A percentile compares a stretch with the other conserved stretches of the same genome.
Evolutionary conservation across 2,329 filamentous ascomycete species (phyloP).

Genomic region (Trichoderma oligosporum): DNA sequence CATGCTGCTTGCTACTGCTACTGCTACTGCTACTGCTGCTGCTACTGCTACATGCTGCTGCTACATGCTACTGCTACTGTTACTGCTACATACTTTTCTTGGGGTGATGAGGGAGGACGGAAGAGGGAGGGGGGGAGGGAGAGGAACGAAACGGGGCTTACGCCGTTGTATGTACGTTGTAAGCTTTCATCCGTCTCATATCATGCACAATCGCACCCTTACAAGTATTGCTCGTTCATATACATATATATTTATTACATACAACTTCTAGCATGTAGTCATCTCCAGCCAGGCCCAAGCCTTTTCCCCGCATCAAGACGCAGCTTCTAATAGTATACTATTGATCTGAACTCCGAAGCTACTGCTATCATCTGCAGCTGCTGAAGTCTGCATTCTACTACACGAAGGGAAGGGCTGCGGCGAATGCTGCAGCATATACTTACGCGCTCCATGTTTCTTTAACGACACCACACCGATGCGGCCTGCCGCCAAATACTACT

Average conservation of each 20-base stretch:
- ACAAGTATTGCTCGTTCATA: background rate
- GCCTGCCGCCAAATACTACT: background rate
- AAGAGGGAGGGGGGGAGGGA: background rate
- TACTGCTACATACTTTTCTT: conserved; percentile 5
- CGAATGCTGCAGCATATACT: conserved; percentile 7
- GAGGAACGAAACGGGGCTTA: conserved; percentile 3
- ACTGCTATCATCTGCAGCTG: conserved; percentile 11
- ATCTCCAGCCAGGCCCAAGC: background rate
- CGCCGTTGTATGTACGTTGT: background rate
- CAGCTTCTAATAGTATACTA: conserved; percentile 11
- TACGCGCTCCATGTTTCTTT: background rate
- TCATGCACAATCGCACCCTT: conserved; percentile 4
- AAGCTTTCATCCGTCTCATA: conserved; percentile 12
- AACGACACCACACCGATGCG: conserved; percentile 9
- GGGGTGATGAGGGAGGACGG: background rate
- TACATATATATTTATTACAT: too few relatives aligned
- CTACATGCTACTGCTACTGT: background rate
- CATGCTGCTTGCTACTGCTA: conserved; percentile 3
- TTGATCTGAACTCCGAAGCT: conserved; percentile 10
- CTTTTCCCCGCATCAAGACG: conserved; percentile 4
- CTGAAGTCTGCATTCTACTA: background rate
- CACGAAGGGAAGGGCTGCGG: background rate
- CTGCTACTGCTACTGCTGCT: background rate
- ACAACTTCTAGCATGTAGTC: background rate
- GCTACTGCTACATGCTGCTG: background rate